Evolutionary conservation across 352 stramenopile species (phyloP), one percentile per base, ranked within the genome.

Genomic region (Thalassiosira livingstoniorum): DNA sequence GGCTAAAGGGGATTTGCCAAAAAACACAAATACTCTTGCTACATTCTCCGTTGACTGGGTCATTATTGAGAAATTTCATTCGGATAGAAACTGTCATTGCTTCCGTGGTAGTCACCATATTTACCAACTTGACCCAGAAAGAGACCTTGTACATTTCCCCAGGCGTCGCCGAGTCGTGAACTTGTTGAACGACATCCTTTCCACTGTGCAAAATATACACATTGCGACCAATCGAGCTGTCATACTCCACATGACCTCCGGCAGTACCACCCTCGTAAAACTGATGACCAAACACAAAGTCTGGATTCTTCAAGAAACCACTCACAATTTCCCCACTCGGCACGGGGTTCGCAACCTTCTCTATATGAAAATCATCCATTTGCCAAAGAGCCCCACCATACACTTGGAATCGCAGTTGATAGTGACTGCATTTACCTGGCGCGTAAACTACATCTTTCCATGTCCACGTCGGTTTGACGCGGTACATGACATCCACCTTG

Each of bases 281-380:
- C n/a, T n/a, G n/a, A n/a, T n/a, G n/a, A n/a, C n/a, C n/a, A n/a
- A n/a, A n/a, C 4, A 43, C 62, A 57, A 87, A 87, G 34, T 73
- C 62, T 3, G 73, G 66, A 71, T 87, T 87, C 32, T 25, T 57
- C 55, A 87, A 72, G 67, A 87, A 83, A 42, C 80, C 80, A 10
- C 37, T 54, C 3, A n/a, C 54, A 0, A 60, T 53, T 25, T 71
- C 10, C 70, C 31, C 23, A 45, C 15, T 62, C 13, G 42, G 57
- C 7, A 1, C 5, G 34, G 58, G 32, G 2, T n/a, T 32, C 15
- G 2, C 37, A 15, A 80, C 43, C 74, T 83, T 87, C 60, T 54
- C 47, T 2, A 87, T 23, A 0, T 27, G 27, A 11, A 83, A 62
- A 55, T 87, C 80, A 32, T 87, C 80, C 21, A 87, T 21, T 23